These are phyloP conservation scores for Crithidia sp. DNA, from an alignment of 208 protist species.

Conservation along the genomic window DNA sequence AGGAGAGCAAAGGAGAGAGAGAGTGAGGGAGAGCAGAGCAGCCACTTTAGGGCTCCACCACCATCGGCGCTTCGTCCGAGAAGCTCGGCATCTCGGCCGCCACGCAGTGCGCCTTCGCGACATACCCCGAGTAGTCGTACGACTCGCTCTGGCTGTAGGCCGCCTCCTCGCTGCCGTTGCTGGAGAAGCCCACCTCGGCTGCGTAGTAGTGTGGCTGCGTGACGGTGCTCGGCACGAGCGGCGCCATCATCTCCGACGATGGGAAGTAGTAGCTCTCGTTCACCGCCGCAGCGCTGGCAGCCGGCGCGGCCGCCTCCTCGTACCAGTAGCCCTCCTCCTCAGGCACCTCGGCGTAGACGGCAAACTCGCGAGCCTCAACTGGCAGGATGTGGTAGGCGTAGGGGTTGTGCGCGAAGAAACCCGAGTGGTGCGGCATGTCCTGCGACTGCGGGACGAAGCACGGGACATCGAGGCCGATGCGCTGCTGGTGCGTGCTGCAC, in stretches of 20 bases:
- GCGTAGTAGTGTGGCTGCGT: conserved; percentile 18
- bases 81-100: conserved; percentile 33
- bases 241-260: conserved; percentile 35
- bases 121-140: conserved; percentile 12
- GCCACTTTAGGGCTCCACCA: conserved; percentile 34
- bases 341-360: conserved; percentile 15
- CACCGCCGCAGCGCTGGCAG: background rate
- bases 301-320: conserved; percentile 14
- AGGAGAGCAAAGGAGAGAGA: background rate
- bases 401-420: conserved; percentile 50
- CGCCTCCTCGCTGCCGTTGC: conserved; percentile 36
- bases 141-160: conserved; percentile 24
- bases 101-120: conserved; percentile 12
- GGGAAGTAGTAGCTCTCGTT: conserved; percentile 48
- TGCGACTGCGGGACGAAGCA: conserved; percentile 14
- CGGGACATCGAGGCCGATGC: background rate
- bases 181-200: conserved; percentile 18
- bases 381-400: conserved; percentile 50
- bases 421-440: conserved; percentile 1
- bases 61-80: conserved; percentile 30
- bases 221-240: conserved; percentile 29
- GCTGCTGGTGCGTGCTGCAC: conserved; percentile 4
- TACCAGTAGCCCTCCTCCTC: conserved; percentile 37
- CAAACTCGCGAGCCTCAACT: conserved; percentile 36
- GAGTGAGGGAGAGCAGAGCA: no score